Base-by-base conservation (phyloP, 2,329 filamentous ascomycete species). In the Ascochyta clinopodiicola region DNA sequence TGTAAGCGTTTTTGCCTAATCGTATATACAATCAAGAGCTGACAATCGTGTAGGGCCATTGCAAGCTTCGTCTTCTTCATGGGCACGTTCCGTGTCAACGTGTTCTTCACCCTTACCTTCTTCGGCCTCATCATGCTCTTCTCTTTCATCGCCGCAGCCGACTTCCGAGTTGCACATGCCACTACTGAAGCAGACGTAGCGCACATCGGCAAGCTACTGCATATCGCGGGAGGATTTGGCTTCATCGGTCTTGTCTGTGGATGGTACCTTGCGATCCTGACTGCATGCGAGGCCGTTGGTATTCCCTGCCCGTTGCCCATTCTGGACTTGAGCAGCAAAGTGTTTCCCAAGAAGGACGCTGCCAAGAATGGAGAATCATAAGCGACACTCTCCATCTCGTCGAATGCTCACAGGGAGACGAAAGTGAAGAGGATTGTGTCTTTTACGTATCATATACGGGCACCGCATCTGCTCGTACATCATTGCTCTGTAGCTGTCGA, bases 291-390 rank as follows among this genome's bases (percentile, higher is more conserved):
- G 38, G 55, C 62, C 17, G 62, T 65, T 2, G 62, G 56, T 8
- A 67, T 65, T 25, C 62, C 62, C 2, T 65, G 64, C 17, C 61
- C 62, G 10, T 19, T 67, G n/a, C 62, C 59, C 9, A 49, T 63
- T 15, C 47, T 67, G 2, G 64, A 67, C 21, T 13, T 65, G 19
- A 65, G 62, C 43, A 62, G 59, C 35, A 63, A 57, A 24, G 56
- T 65, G 2, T 63, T 63, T 15, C 62, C 62, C 1, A 51, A 52
- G 24, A 59, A 64, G 25, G 38, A 51, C 17, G 1, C 35, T 1
- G 19, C 15, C 6, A 34, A 17, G 15, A 44, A 54, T 12, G 40
- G 27, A 5, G 51, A 55, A 17, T 44, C 27, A 12, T 29, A 29
- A 9, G 27, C 10, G 27, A 7, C 4, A 29, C 27, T 3, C 10